Evolutionary conservation across 108 stramenopile genomes (phyloP), one percentile per base, ranked within the genome.

Genomic region (Skeletonema tropicum): DNA sequence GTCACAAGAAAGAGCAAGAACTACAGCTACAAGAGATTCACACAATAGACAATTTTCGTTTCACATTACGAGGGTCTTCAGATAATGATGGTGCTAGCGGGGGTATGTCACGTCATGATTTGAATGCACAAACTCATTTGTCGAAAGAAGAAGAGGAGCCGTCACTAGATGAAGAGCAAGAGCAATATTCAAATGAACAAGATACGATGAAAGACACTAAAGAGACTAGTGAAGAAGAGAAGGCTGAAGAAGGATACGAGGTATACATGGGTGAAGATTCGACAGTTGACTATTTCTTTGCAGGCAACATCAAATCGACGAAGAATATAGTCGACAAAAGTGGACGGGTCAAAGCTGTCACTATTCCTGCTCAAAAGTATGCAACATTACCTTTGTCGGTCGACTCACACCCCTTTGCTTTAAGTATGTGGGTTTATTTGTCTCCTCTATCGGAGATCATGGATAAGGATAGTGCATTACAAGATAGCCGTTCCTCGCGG

Each of bases 221-320:
- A 46, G 19, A 49, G 6, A 19, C 52, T 10, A n/a, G 1, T 6
- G 52, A 55, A 10, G 21, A 35, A 15, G 57, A 69, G 8, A 33
- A 62, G 10, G 61, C 32, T 23, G 48, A 32, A 29, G 32, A 73
- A 32, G 62, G 48, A 12, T 61, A 73, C 11, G 46, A 73, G 49
- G 35, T 35, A 14, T 78, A 78, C 60, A 60, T 79, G 46, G 77
- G 71, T 21, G 26, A 79, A 57, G 77, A 79, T 72, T 60, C 71
- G 33, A 79, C 77, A 33, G 19, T 23, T n/a, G 77, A 79, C 30
- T 79, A 72, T 59, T 79, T 79, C 49, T 72, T 66, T 41, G 77
- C 71, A 0, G 77, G 77, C 15, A 35, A 66, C 12, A n/a, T 49
- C 19, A 36, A 48, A 35, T 39, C 67, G 12, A 64, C 59, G 29